A percentile compares a stretch with the other conserved stretches of the same genome.
Evolutionary conservation across 768 basidiomycete genomes (phyloP).

Genomic region (Mycena crocata): DNA sequence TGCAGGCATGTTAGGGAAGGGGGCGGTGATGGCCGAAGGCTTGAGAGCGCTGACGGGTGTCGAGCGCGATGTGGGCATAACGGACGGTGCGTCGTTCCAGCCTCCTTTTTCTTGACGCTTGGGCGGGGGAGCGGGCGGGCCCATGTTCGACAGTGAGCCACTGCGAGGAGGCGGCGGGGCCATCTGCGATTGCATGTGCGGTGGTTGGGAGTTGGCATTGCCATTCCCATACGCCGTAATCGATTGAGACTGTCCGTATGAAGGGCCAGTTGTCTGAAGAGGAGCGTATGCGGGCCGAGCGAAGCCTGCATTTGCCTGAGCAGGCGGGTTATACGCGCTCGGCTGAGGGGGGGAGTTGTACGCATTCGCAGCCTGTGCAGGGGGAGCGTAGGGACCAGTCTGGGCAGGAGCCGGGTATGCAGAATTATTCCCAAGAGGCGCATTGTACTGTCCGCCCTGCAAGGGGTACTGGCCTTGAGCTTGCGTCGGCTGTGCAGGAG

Average conservation of each 20-base stretch:
- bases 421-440: constrained; percentile 1
- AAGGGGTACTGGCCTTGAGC: constrained; percentile 20
- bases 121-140: constrained; percentile 57
- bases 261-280: constrained; percentile 29
- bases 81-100: constrained; percentile 93
- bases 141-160: constrained; percentile 17
- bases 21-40: constrained; percentile 82
- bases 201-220: constrained; percentile 23
- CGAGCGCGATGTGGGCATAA: constrained; percentile 59
- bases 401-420: constrained; percentile 36
- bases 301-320: constrained; percentile 10
- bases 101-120: constrained; percentile 75
- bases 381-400: constrained; percentile 48
- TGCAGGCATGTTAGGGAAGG: constrained; percentile 80
- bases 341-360: constrained; percentile 12
- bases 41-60: constrained; percentile 61
- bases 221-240: constrained; percentile 22
- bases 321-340: constrained; percentile 17
- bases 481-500: constrained; percentile 29
- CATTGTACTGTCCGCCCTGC: constrained; percentile 22
- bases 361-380: constrained; percentile 2
- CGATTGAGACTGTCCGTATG: constrained; percentile 23
- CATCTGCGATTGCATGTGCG: constrained; percentile 53
- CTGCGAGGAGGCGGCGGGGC: constrained; percentile 58
- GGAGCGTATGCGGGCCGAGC: constrained; percentile 24